A percentile compares a stretch with the other conserved stretches of the same genome.
These are phyloP conservation scores for Globisporangium mamillatum DNA, from an alignment of 352 stramenopile species.

Conservation along the genomic window DNA sequence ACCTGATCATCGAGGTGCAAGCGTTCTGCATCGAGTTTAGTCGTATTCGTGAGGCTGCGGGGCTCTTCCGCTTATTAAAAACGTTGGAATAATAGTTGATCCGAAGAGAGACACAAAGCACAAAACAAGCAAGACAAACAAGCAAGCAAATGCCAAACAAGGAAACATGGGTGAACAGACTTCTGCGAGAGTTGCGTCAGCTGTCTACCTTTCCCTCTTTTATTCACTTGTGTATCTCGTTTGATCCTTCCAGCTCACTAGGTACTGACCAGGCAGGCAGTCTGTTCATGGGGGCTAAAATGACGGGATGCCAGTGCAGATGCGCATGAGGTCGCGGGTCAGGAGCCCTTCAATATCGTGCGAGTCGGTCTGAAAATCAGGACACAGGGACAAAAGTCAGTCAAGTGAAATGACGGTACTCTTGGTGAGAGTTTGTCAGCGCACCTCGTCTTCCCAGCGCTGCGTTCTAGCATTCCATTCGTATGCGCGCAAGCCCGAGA, in stretches of 20 bases:
- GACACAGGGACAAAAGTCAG: not conserved
- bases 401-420: not conserved
- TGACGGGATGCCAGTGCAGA: constrained; percentile 61
- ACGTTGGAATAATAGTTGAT: constrained; percentile 80
- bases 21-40: constrained; percentile 99
- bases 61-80: constrained; percentile 97
- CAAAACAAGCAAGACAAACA: constrained; percentile 1
- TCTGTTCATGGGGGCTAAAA: constrained; percentile 39
- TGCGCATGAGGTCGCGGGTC: constrained; percentile 79
- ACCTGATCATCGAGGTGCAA: constrained; percentile 98
- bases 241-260: not conserved
- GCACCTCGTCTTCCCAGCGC: constrained; percentile 78
- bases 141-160: constrained; percentile 19
- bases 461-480: constrained; percentile 69
- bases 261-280: not conserved
- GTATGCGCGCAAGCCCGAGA: constrained; percentile 70
- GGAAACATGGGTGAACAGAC: constrained; percentile 6
- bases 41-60: constrained; percentile 95
- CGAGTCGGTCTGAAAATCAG: constrained; percentile 44
- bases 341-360: constrained; percentile 81
- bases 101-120: constrained; percentile 16
- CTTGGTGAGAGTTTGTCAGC: not conserved
- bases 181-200: not conserved
- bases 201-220: not conserved
- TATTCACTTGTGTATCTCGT: not conserved